Percentiles rank a stretch among this genome's conserved stretches.
Evolutionary conservation across 495 filamentous ascomycete species (phyloP).

Genomic region (Aspergillus heteromorphus): DNA sequence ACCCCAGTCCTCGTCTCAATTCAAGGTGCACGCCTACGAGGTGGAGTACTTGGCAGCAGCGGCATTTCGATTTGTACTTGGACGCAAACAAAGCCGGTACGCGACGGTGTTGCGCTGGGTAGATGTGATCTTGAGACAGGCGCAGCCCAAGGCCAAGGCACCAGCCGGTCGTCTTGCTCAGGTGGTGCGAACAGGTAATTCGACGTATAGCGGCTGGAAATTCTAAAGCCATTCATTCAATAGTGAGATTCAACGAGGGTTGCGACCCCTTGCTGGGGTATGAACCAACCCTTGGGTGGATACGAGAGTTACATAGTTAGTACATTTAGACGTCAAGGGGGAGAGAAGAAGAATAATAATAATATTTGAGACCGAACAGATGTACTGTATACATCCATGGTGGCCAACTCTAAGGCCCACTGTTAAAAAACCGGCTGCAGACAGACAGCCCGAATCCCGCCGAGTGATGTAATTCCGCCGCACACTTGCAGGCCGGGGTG

Average conservation of each 20-base stretch:
- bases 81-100: constrained; percentile 66
- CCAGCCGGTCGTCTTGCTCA: constrained; percentile 23
- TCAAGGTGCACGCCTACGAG: constrained; percentile 56
- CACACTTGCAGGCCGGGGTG: neutral
- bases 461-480: neutral
- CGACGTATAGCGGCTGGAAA: constrained; percentile 36
- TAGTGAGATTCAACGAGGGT: neutral
- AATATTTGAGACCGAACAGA: no score
- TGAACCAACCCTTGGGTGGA: neutral
- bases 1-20: constrained; percentile 35
- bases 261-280: neutral
- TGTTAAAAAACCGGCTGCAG: no score
- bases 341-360: no score
- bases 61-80: constrained; percentile 61
- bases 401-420: neutral
- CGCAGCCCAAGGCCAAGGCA: constrained; percentile 24
- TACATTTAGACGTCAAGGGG: neutral
- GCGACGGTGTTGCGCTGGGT: constrained; percentile 57
- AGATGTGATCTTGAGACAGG: constrained; percentile 33
- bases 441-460: neutral
- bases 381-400: neutral
- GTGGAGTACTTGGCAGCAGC: constrained; percentile 63
- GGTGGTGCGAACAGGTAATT: constrained; percentile 30
- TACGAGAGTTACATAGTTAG: neutral
- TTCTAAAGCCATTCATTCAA: constrained; percentile 20